Base-by-base conservation (phyloP, 2,329 filamentous ascomycete genomes). In the Aspergillus calidoustus region DNA sequence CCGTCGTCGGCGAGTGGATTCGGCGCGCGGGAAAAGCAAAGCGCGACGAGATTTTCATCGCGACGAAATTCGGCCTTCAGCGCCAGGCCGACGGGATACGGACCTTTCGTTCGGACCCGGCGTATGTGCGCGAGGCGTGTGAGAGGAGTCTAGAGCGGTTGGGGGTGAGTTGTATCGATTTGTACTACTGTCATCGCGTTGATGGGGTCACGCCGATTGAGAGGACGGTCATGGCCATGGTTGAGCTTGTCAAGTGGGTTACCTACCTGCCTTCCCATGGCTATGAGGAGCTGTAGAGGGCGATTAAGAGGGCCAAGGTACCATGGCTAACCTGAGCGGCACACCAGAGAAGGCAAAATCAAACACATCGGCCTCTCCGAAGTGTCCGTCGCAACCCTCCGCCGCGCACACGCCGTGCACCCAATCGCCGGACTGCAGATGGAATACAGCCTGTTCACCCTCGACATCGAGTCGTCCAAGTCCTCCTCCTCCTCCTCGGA, bases 391-490 rank as follows among this genome's bases (percentile, higher is more conserved):
- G 68, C 69, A 0, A 82, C 82, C 0, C 70, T 86, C 1, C 81
- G 83, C 3, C 82, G 83, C 6, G 84, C 84, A 0, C 68, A 77
- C 65, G 76, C 76, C 4, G 74, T 86, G 0, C 76, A 81, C 54
- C 81, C 78, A 2, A 80, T 86, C 59, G 66, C 76, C 1, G 82
- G 81, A 3, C 74, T 83, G 2, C 82, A 86, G 68, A 72, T 83
- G 30, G 84, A 86, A 68, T 86, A 84, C 73, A 80, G 74, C 7
- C 77, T 79, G 0, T 85, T 84, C 63, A 73, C 75, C 3, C 73
- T 79, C 0, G 81, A 82, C 15, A 82, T 84, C 61, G 83, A 85
- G 68, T 72, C 75, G 4, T 71, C 76, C 0, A 72, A 78, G 47
- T 81, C 31, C 8, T 7, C 75, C 4, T 71, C 76, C 0, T 72